phyloP scores from a whole-genome alignment of 2,329 filamentous ascomycete genomes.

The Microsporum audouinii region DNA sequence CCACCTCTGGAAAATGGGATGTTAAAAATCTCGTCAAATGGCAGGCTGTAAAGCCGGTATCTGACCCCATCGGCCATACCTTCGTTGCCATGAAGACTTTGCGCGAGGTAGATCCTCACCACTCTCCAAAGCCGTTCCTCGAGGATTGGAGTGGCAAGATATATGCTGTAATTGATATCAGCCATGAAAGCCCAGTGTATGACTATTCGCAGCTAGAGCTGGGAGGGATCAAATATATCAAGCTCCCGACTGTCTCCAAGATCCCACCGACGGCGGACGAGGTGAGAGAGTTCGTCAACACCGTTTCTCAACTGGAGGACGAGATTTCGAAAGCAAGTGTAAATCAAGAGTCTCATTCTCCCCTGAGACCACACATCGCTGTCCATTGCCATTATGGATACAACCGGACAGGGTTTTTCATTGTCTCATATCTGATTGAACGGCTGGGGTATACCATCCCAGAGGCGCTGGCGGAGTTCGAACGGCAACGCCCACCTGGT shows the following conservation, averaged over 20 bases:
- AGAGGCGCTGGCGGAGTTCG: constrained; percentile 70
- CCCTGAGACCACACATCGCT: constrained; percentile 47
- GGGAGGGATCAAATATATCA: constrained; percentile 61
- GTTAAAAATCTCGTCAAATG: constrained; percentile 93
- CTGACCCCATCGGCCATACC: constrained; percentile 60
- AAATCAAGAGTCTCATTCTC: constrained; percentile 31
- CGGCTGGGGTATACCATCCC: constrained; percentile 58
- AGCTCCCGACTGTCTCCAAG: constrained; percentile 86
- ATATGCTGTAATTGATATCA: constrained; percentile 77
- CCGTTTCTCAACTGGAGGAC: constrained; percentile 49
- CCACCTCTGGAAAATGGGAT: constrained; percentile 89
- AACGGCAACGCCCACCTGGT: constrained; percentile 59
- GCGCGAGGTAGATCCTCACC: constrained; percentile 72
- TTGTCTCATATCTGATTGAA: constrained; percentile 85
- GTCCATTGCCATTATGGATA: constrained; percentile 96
- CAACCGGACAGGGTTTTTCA: constrained; percentile 84
- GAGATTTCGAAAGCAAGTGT: constrained; percentile 41
- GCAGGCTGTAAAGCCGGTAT: constrained; percentile 68
- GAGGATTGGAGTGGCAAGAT: constrained; percentile 54
- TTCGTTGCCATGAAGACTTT: constrained; percentile 91
- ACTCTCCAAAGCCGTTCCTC: constrained; percentile 64
- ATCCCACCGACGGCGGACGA: constrained; percentile 61
- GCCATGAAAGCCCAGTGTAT: constrained; percentile 81
- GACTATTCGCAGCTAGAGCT: constrained; percentile 59
- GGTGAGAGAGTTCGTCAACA: constrained; percentile 46